These are phyloP conservation scores for Aspergillus sp. DNA, from an alignment of 2,329 filamentous ascomycete species.

Conservation along the genomic window DNA sequence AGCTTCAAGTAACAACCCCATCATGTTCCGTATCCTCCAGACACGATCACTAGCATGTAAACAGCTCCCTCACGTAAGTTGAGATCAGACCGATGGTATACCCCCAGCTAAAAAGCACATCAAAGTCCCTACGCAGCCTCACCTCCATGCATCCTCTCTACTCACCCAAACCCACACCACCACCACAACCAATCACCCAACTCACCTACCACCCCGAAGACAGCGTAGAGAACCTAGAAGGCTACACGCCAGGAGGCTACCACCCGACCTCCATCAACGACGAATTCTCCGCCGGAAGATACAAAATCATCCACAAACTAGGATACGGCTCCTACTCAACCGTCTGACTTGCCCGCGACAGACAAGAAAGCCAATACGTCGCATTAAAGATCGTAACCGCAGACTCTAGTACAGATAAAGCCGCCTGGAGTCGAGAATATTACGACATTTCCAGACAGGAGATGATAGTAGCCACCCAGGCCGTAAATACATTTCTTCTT, in stretches of 20 bases:
- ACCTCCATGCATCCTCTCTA: too few relatives aligned
- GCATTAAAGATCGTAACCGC: background rate
- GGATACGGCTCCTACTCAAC: background rate
- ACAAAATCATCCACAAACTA: conserved; percentile 4
- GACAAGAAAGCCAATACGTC: background rate
- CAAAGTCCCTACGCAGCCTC: too few relatives aligned
- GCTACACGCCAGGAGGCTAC: background rate
- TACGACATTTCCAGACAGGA: too few relatives aligned
- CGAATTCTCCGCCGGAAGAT: background rate
- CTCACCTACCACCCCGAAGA: conserved; percentile 35
- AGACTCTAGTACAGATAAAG: background rate
- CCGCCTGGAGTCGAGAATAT: background rate
- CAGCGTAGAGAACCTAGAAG: background rate
- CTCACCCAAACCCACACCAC: too few relatives aligned
- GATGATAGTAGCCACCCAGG: background rate
- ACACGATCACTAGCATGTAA: too few relatives aligned
- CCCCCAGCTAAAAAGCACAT: too few relatives aligned
- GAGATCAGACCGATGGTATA: too few relatives aligned
- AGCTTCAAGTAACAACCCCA: too few relatives aligned
- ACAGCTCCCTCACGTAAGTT: too few relatives aligned
- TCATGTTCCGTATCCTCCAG: too few relatives aligned
- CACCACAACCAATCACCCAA: too few relatives aligned
- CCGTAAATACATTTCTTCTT: background rate
- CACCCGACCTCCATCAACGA: background rate
- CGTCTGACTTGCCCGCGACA: conserved; percentile 4